Percentiles rank a stretch among this genome's conserved stretches.
These are phyloP conservation scores for Tricholoma flavovirens DNA, from an alignment of 768 basidiomycete species.

Conservation along the genomic window DNA sequence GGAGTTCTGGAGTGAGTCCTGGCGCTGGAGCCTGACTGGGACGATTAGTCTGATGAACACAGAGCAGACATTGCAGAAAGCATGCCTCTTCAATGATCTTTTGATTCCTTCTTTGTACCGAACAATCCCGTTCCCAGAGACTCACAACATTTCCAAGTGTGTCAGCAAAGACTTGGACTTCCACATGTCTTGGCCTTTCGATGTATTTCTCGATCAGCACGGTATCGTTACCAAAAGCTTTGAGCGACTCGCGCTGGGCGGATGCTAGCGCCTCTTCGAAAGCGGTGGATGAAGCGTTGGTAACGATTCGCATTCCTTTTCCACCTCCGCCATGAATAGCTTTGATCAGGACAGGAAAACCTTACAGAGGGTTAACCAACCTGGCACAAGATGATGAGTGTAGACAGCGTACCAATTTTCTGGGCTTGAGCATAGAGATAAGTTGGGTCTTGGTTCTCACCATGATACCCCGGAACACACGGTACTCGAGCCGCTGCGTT, in stretches of 20 bases:
- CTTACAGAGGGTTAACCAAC: slow-evolving; percentile 24
- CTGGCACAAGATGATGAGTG: neutral
- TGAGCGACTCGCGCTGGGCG: slow-evolving; percentile 85
- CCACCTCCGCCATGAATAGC: slow-evolving; percentile 96
- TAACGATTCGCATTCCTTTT: slow-evolving; percentile 89
- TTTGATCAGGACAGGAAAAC: slow-evolving; percentile 91
- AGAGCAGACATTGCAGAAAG: neutral
- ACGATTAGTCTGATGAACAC: slow-evolving; percentile 1
- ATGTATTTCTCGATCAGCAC: slow-evolving; percentile 91
- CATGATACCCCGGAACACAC: slow-evolving; percentile 93
- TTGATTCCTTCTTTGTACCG: slow-evolving; percentile 88
- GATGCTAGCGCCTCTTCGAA: slow-evolving; percentile 79
- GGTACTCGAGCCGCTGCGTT: slow-evolving; percentile 76
- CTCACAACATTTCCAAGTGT: slow-evolving; percentile 74
- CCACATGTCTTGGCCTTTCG: slow-evolving; percentile 81
- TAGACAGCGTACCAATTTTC: slow-evolving; percentile 48
- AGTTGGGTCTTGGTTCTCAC: slow-evolving; percentile 69
- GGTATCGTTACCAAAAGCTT: slow-evolving; percentile 81
- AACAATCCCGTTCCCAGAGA: slow-evolving; percentile 94
- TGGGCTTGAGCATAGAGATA: slow-evolving; percentile 64
- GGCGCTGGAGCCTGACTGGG: slow-evolving; percentile 79
- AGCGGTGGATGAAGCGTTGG: slow-evolving; percentile 46
- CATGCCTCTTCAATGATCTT: slow-evolving; percentile 89
- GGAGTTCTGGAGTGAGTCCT: slow-evolving; percentile 70
- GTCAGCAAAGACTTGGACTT: slow-evolving; percentile 95